These are phyloP conservation scores for Blastocystis sp. DNA, from an alignment of 352 stramenopile genomes.

Conservation along the genomic window DNA sequence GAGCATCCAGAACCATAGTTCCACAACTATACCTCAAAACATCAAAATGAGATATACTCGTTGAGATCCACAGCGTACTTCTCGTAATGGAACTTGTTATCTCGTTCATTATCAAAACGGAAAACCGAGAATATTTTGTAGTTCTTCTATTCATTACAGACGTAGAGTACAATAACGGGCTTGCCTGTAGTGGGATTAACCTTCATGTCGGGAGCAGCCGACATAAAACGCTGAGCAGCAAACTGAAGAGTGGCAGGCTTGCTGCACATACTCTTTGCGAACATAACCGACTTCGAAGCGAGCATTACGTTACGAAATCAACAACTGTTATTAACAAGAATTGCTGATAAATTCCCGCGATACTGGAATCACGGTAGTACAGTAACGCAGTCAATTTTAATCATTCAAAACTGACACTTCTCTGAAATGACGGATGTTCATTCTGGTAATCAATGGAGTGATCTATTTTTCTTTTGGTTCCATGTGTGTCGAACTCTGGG, in stretches of 20 bases:
- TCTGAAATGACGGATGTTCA: no score
- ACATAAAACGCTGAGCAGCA: slow-evolving; percentile 36
- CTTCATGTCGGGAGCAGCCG: slow-evolving; percentile 32
- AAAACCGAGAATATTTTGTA: slow-evolving; percentile 56
- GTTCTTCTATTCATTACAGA: slow-evolving; percentile 22
- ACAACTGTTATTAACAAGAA: no score
- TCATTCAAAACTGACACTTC: no score
- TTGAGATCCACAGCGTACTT: slow-evolving; percentile 61
- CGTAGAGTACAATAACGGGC: neutral
- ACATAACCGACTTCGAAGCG: slow-evolving; percentile 18
- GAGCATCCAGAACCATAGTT: slow-evolving; percentile 94
- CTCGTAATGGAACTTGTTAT: slow-evolving; percentile 61
- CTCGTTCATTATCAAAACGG: slow-evolving; percentile 59
- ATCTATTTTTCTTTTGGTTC: no score
- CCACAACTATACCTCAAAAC: slow-evolving; percentile 73
- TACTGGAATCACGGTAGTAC: no score
- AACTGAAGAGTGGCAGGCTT: neutral
- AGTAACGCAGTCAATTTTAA: no score
- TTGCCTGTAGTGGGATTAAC: neutral
- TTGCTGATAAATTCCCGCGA: no score
- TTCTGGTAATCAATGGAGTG: no score
- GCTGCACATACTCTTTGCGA: slow-evolving; percentile 12
- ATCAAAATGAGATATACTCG: slow-evolving; percentile 64
- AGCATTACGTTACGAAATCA: slow-evolving; percentile 13
- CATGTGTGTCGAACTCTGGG: no score